Conservation (phyloP, 2,329 filamentous ascomycete species). For the Moelleriella libera region DNA sequence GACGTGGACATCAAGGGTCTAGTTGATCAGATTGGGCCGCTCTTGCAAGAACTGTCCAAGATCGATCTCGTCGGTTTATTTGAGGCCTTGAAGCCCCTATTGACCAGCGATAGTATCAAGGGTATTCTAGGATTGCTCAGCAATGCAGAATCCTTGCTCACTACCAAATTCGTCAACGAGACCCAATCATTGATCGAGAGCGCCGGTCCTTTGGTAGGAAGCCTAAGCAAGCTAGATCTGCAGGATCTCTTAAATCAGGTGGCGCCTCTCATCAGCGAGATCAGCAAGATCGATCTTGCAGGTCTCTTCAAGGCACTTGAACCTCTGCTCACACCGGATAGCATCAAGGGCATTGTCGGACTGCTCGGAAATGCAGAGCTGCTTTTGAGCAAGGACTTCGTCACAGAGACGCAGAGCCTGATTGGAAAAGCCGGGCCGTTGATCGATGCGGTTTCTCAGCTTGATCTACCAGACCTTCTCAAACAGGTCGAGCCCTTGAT, state of each 20-base stretch:
- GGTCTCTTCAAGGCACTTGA: slow-evolving; percentile 13
- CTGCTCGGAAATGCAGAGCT: slow-evolving; percentile 17
- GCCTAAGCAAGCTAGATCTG: slow-evolving; percentile 19
- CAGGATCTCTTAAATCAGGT: slow-evolving; percentile 15
- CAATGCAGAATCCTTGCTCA: slow-evolving; percentile 16
- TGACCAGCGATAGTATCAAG: slow-evolving; percentile 10
- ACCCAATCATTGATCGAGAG: slow-evolving; percentile 12
- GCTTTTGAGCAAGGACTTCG: slow-evolving; percentile 15
- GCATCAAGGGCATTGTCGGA: slow-evolving; percentile 16
- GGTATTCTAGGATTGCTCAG: slow-evolving; percentile 13
- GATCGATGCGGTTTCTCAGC: slow-evolving; percentile 15
- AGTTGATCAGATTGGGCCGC: slow-evolving; percentile 10
- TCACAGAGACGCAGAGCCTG: slow-evolving; percentile 17
- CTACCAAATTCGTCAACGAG: slow-evolving; percentile 16
- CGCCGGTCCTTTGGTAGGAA: slow-evolving; percentile 17
- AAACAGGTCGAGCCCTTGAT: slow-evolving; percentile 20
- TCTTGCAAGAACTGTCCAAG: slow-evolving; percentile 10
- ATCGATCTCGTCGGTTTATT: slow-evolving; percentile 2
- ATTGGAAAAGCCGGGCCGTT: slow-evolving; percentile 16
- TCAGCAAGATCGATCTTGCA: slow-evolving; percentile 16
- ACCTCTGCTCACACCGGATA: slow-evolving; percentile 16
- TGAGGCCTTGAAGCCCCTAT: slow-evolving; percentile 5
- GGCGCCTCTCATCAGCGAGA: slow-evolving; percentile 14
- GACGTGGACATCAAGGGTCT: slow-evolving; percentile 11
- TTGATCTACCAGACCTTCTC: slow-evolving; percentile 18